phyloP scores from a whole-genome alignment of 2,329 filamentous ascomycete species.

The Lasiodiplodia hormozganensis region DNA sequence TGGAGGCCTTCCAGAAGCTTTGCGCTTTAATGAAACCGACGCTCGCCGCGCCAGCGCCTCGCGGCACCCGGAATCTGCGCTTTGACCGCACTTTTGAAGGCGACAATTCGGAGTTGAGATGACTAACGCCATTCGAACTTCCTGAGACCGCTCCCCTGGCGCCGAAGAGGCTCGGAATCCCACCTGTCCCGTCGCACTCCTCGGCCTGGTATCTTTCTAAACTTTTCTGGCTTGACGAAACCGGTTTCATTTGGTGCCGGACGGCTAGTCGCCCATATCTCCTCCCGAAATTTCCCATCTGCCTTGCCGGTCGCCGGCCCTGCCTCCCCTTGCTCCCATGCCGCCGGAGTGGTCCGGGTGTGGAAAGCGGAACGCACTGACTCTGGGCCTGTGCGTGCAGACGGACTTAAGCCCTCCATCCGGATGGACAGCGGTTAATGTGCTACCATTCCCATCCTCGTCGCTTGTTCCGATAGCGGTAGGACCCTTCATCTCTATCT shows the following conservation, averaged over 20 bases:
- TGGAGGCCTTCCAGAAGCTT: slow-evolving; percentile 23
- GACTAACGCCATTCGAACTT: slow-evolving; percentile 4
- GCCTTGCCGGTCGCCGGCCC: slow-evolving; percentile 7
- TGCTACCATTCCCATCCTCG: slow-evolving; percentile 15
- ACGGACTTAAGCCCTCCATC: slow-evolving; percentile 23
- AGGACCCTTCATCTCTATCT: slow-evolving; percentile 20
- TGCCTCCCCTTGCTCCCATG: slow-evolving; percentile 11
- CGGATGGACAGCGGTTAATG: slow-evolving; percentile 17
- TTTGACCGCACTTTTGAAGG: slow-evolving; percentile 26
- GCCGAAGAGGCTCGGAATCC: not conserved
- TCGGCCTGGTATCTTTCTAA: not conserved
- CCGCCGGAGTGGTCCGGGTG: slow-evolving; percentile 23
- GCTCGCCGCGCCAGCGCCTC: slow-evolving; percentile 16
- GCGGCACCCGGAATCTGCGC: slow-evolving; percentile 24
- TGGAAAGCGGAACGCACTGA: slow-evolving; percentile 20
- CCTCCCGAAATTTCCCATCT: slow-evolving; percentile 22
- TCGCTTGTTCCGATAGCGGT: slow-evolving; percentile 1
- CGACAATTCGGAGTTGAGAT: slow-evolving; percentile 10
- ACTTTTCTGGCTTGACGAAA: slow-evolving; percentile 2
- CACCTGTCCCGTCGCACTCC: not conserved
- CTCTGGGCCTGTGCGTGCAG: slow-evolving; percentile 20
- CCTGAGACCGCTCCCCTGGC: not conserved
- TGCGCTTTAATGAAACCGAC: slow-evolving; percentile 23
- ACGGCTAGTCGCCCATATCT: not conserved
- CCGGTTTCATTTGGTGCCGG: slow-evolving; percentile 8